Conservation (phyloP, 352 stramenopile species). For the Elongisporangium anandrum region DNA sequence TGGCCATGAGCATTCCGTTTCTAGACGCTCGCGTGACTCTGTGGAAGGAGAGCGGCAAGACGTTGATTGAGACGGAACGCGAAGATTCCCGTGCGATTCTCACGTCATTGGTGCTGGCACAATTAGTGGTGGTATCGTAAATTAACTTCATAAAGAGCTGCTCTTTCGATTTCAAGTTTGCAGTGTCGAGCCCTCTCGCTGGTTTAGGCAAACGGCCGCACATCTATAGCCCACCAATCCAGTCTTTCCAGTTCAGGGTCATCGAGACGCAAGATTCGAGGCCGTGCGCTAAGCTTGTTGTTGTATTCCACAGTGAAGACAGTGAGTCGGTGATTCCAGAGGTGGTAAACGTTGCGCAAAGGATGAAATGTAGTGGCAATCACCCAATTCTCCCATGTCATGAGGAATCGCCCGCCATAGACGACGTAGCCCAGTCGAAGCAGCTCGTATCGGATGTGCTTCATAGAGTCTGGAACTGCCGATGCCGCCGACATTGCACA, state of each 20-base stretch:
- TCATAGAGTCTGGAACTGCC: too few relatives aligned
- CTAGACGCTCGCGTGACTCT: slow-evolving; percentile 72
- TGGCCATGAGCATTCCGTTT: slow-evolving; percentile 78
- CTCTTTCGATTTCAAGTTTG: neutral
- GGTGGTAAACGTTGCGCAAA: too few relatives aligned
- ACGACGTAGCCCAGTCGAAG: neutral
- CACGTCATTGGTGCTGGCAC: slow-evolving; percentile 46
- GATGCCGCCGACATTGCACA: neutral
- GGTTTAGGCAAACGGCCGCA: neutral
- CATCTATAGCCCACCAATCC: neutral
- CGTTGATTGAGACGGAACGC: slow-evolving; percentile 73
- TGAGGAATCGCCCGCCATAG: neutral
- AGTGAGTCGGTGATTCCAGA: too few relatives aligned
- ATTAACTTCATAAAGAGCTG: neutral
- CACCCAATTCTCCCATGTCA: neutral
- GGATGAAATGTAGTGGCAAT: neutral
- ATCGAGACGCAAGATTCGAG: too few relatives aligned
- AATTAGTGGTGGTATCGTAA: slow-evolving; percentile 33
- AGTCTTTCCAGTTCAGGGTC: too few relatives aligned
- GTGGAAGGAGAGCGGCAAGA: slow-evolving; percentile 74
- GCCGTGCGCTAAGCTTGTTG: too few relatives aligned
- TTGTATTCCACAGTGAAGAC: too few relatives aligned
- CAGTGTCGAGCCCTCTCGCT: too few relatives aligned
- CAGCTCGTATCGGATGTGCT: neutral
- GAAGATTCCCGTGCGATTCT: slow-evolving; percentile 64